Evolutionary conservation across 164 flowering plant genomes (phyloP), one percentile per base, ranked within the genome.

Genomic region (Liquidambar formosana): DNA sequence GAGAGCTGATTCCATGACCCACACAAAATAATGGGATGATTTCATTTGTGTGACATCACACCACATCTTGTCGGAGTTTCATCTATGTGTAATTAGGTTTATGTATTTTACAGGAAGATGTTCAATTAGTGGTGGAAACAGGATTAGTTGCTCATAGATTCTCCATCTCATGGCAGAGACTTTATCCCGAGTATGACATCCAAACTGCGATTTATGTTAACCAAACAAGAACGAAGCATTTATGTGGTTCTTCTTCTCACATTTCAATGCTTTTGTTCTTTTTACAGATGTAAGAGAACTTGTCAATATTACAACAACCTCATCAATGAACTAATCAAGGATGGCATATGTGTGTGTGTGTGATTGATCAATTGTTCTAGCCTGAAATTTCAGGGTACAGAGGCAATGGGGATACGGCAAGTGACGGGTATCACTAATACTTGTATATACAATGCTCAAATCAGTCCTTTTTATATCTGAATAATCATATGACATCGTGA

Each of bases 231-330:
- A 6, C 12, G 11, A 22, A 26, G 46, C 19, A 43, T 1, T 38
- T 47, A n/a, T 53, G 44, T 58, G 16, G 16, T 16, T 54, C 16
- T 33, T 23, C 41, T 45, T 41, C 28, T 23, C 6, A 13, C 52
- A 53, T 6, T 33, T 33, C 41, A 33, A 33, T 33, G 41, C 41
- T 33, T 2, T 25, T 54, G 0, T 44, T 27, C 52, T 49, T 25
- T 53, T 71, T 25, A 12, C 81, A 90, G 93, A 81, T 82, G 96
- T 93, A 66, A 83, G 83, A 76, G 95, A 95, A 14, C 80, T 85
- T 44, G 71, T 88, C 22, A 92, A 90, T 89, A 83, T 69, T 90
- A 92, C 83, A 90, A 88, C 71, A 81, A 86, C 57, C 84, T 89
- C 71, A 86, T 92, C 66, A 62, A 92, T 75, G 87, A 83, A 66